Evolutionary conservation across 2,329 filamentous ascomycete species (phyloP).

Genomic region (Lecanicillium sp.): DNA sequence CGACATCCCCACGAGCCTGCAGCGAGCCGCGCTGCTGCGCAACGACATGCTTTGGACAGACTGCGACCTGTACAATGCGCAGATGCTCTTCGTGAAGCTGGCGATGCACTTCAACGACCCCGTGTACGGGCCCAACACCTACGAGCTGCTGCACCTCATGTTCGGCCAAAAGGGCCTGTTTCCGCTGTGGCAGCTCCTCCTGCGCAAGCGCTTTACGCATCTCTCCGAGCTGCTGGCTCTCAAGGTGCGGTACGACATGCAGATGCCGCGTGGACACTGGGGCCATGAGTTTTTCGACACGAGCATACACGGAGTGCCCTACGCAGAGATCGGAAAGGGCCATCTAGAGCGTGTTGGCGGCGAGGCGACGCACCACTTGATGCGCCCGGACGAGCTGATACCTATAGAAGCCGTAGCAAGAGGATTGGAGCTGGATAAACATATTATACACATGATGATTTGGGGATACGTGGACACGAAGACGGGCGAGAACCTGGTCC

Average conservation of each 20-base stretch:
- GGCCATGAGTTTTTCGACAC: conserved; percentile 12
- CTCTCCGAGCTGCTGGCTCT: conserved; percentile 46
- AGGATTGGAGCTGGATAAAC: conserved; percentile 42
- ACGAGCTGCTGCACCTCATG: conserved; percentile 47
- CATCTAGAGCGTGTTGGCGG: conserved; percentile 53
- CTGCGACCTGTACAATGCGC: conserved; percentile 51
- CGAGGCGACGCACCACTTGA: conserved; percentile 33
- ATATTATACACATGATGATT: conserved; percentile 49
- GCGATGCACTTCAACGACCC: conserved; percentile 63
- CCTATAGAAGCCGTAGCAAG: conserved; percentile 47
- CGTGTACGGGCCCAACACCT: conserved; percentile 40
- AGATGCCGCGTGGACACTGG: conserved; percentile 25
- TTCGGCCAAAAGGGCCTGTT: conserved; percentile 50
- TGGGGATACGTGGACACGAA: conserved; percentile 54
- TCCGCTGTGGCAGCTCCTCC: conserved; percentile 52
- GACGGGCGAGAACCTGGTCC: conserved; percentile 42
- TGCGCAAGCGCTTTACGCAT: conserved; percentile 42
- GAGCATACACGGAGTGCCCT: conserved; percentile 43
- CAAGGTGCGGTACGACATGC: conserved; percentile 50
- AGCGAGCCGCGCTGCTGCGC: conserved; percentile 47
- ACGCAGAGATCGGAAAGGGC: conserved; percentile 41
- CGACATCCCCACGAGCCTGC: conserved; percentile 51
- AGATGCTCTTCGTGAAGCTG: conserved; percentile 64
- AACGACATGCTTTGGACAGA: conserved; percentile 49
- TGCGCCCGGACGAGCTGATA: conserved; percentile 51